phyloP scores from a whole-genome alignment of 306 rosid species.

The Sechiopsis laciniata region DNA sequence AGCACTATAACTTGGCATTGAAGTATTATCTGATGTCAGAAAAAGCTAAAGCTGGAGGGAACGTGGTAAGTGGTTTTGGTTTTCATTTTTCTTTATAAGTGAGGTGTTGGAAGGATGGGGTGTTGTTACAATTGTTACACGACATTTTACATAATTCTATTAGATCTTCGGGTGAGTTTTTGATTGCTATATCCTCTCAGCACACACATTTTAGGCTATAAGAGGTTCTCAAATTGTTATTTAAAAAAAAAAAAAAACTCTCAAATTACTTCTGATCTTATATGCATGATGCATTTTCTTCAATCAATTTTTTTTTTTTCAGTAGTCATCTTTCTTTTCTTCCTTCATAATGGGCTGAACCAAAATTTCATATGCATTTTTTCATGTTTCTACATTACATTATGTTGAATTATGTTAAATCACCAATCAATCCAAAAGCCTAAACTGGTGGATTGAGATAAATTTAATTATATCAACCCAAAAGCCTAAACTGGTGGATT shows the following conservation, averaged over 20 bases:
- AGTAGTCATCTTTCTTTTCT: neutral
- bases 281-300: neutral
- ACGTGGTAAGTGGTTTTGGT: conserved; percentile 36
- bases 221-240: neutral
- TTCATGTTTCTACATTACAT: neutral
- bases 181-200: neutral
- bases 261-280: no score
- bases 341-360: neutral
- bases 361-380: neutral
- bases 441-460: no score
- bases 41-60: conserved; percentile 34
- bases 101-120: conserved; percentile 11
- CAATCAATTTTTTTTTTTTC: neutral
- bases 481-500: no score
- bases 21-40: conserved; percentile 59
- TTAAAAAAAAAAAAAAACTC: no score
- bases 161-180: neutral
- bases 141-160: neutral
- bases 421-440: no score
- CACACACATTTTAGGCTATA: neutral
- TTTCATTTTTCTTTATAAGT: neutral
- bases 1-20: conserved; percentile 57
- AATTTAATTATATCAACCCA: no score
- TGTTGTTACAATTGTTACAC: neutral
- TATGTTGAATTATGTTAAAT: no score